Percentiles rank a stretch among this genome's conserved stretches.
These are phyloP conservation scores for Solanum boliviense DNA, from an alignment of 257 asterid genomes.

Conservation along the genomic window DNA sequence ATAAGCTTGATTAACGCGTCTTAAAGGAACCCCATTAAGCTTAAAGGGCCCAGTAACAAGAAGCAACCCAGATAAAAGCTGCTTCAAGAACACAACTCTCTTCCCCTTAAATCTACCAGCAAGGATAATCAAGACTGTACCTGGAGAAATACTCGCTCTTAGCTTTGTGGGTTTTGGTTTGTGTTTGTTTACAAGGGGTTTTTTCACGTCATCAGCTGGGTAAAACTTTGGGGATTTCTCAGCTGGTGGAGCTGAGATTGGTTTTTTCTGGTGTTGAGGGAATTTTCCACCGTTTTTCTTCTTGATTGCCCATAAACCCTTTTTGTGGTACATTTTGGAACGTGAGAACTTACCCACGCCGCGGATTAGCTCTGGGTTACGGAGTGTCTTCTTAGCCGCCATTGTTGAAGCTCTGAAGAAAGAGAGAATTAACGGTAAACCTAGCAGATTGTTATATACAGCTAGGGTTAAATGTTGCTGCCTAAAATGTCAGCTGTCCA, in stretches of 20 bases:
- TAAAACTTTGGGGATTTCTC: constrained; percentile 39
- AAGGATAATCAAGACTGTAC: constrained; percentile 36
- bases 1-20: constrained; percentile 6
- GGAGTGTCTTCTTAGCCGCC: constrained; percentile 30
- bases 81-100: constrained; percentile 39
- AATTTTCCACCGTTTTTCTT: constrained; percentile 39
- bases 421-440: background rate
- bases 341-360: constrained; percentile 28
- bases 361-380: constrained; percentile 39
- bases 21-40: constrained; percentile 1
- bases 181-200: constrained; percentile 42
- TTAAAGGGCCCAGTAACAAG: constrained; percentile 34
- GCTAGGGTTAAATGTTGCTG: background rate
- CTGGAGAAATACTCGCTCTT: constrained; percentile 42
- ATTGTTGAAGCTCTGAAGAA: constrained; percentile 7
- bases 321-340: constrained; percentile 36
- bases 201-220: constrained; percentile 44
- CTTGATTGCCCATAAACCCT: constrained; percentile 45
- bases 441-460: background rate
- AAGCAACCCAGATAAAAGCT: constrained; percentile 36
- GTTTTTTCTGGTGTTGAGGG: constrained; percentile 23
- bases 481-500: background rate
- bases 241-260: constrained; percentile 5
- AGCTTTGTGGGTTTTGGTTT: constrained; percentile 44
- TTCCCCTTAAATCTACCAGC: constrained; percentile 44